Percentiles rank a stretch among this genome's conserved stretches.
Evolutionary conservation across 2,329 filamentous ascomycete genomes (phyloP).

Genomic region (Mycosphaerella arachidis): DNA sequence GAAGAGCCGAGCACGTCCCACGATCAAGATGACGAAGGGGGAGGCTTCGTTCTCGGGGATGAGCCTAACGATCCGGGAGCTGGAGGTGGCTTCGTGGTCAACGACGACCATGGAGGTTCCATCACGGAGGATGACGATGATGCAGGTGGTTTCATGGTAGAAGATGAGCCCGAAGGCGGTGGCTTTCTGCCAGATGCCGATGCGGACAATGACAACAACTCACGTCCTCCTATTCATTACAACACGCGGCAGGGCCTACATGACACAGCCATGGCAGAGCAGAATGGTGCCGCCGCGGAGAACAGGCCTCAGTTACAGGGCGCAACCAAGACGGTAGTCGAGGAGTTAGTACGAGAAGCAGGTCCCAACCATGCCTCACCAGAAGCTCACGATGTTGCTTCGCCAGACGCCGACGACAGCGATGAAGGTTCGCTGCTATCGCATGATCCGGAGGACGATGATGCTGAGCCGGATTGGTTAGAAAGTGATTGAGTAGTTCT

Average conservation of each 20-base stretch:
- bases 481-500: slow-evolving; percentile 30
- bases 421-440: slow-evolving; percentile 52
- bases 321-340: neutral
- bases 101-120: slow-evolving; percentile 9
- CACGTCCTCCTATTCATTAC: neutral
- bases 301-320: too few species aligned
- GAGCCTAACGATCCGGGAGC: slow-evolving; percentile 8
- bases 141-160: slow-evolving; percentile 12
- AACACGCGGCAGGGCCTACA: neutral
- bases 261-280: too few species aligned
- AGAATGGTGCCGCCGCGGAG: too few species aligned
- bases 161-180: slow-evolving; percentile 6
- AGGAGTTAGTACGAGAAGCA: neutral
- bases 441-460: slow-evolving; percentile 61
- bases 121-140: slow-evolving; percentile 19
- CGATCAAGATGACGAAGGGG: neutral
- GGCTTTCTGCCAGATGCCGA: slow-evolving; percentile 26
- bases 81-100: slow-evolving; percentile 12
- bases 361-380: neutral
- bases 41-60: slow-evolving; percentile 18
- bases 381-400: neutral
- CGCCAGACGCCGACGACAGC: slow-evolving; percentile 27
- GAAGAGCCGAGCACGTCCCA: neutral
- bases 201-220: neutral
- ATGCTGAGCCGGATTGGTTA: slow-evolving; percentile 62